A percentile compares a stretch with the other conserved stretches of the same genome.
phyloP scores from a whole-genome alignment of 2,329 filamentous ascomycete species.

The Aspergillus pseudoterreus region DNA sequence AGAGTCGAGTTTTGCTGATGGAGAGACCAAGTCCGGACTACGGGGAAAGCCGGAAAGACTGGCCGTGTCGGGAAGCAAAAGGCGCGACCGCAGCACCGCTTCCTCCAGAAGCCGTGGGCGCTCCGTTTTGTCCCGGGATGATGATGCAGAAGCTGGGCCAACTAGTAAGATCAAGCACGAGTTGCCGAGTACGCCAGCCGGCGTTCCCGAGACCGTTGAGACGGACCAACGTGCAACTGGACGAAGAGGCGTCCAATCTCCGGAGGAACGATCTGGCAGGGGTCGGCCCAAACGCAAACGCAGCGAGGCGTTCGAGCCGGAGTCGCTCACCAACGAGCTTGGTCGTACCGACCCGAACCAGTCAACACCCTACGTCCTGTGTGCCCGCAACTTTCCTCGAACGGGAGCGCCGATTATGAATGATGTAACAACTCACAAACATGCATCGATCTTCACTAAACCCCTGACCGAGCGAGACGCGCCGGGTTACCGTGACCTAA shows the following conservation, averaged over 20 bases:
- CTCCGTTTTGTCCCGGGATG: constrained; percentile 34
- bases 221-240: constrained; percentile 25
- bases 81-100: constrained; percentile 31
- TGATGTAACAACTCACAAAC: constrained; percentile 71
- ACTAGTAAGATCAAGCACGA: constrained; percentile 29
- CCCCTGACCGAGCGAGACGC: constrained; percentile 71
- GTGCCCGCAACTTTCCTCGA: constrained; percentile 53
- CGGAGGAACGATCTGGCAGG: constrained; percentile 26
- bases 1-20: constrained; percentile 15
- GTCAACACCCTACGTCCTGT: constrained; percentile 35
- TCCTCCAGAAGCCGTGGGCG: constrained; percentile 36
- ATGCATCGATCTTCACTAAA: constrained; percentile 75
- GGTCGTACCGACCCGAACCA: constrained; percentile 28
- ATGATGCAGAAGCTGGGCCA: constrained; percentile 19
- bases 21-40: constrained; percentile 15
- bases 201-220: constrained; percentile 30
- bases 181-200: constrained; percentile 33
- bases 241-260: constrained; percentile 21
- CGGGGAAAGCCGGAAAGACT: constrained; percentile 26
- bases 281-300: constrained; percentile 41
- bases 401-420: constrained; percentile 71
- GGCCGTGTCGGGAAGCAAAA: constrained; percentile 20
- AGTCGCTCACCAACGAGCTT: constrained; percentile 23
- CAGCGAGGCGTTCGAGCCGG: constrained; percentile 30
- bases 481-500: constrained; percentile 70